phyloP scores from a whole-genome alignment of 2,329 filamentous ascomycete species.

The Hypoxylon sp. region DNA sequence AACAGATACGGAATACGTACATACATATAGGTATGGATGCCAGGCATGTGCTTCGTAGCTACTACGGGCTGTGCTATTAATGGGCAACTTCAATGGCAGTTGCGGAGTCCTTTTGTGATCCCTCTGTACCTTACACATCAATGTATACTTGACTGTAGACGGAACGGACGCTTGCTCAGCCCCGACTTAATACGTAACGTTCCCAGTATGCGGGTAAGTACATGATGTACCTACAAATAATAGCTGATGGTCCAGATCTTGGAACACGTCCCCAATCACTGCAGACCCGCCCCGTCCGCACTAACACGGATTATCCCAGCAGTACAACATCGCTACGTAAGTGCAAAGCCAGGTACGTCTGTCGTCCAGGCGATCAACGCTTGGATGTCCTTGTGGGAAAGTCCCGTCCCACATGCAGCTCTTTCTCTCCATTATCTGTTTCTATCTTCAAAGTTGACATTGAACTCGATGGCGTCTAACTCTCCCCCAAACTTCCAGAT shows the following conservation, averaged over 20 bases:
- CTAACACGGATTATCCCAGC: conserved; percentile 16
- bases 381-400: conserved; percentile 26
- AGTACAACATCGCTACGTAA: conserved; percentile 21
- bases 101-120: conserved; percentile 11
- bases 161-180: conserved; percentile 25
- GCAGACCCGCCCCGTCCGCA: conserved; percentile 3
- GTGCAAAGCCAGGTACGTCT: conserved; percentile 5
- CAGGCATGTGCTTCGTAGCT: not conserved
- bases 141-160: no score
- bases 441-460: no score
- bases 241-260: conserved; percentile 21
- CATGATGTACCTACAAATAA: not conserved
- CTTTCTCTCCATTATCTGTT: conserved; percentile 9
- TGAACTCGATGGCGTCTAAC: not conserved
- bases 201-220: not conserved
- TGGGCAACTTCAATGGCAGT: not conserved
- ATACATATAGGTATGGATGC: no score
- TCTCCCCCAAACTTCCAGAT: conserved; percentile 13
- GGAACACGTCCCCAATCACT: conserved; percentile 1
- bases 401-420: conserved; percentile 5
- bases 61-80: not conserved
- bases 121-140: no score
- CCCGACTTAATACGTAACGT: conserved; percentile 19
- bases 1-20: no score
- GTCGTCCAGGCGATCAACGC: conserved; percentile 34